A percentile compares a stretch with the other conserved stretches of the same genome.
phyloP scores from a whole-genome alignment of 306 rosid genomes.

The Hippophae rhamnoides region DNA sequence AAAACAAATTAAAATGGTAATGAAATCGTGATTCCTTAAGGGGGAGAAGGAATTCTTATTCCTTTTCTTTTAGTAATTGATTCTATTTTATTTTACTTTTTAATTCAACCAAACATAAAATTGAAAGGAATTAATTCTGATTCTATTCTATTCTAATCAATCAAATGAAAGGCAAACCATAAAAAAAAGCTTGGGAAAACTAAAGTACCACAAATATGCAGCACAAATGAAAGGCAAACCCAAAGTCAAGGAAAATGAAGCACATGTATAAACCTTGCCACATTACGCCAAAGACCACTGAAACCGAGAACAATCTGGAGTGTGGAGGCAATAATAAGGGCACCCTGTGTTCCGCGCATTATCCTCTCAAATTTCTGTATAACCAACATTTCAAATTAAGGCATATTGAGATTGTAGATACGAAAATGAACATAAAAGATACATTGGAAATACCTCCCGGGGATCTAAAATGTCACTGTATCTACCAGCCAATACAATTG shows the following conservation, averaged over 20 bases:
- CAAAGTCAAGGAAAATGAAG: background rate
- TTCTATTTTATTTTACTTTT: too few species aligned
- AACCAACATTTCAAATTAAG: slow-evolving; percentile 8
- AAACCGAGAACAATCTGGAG: slow-evolving; percentile 93
- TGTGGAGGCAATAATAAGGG: slow-evolving; percentile 92
- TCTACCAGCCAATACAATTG: slow-evolving; percentile 83
- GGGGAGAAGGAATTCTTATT: too few species aligned
- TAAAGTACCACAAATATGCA: background rate
- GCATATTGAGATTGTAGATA: background rate
- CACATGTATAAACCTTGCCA: slow-evolving; percentile 53
- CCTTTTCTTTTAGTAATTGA: too few species aligned
- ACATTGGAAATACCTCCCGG: slow-evolving; percentile 49
- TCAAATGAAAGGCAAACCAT: too few species aligned
- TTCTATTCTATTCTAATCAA: too few species aligned
- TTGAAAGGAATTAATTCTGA: too few species aligned
- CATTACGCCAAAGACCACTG: slow-evolving; percentile 98
- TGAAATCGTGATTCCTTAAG: too few species aligned
- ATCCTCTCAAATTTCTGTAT: slow-evolving; percentile 82
- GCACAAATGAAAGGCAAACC: slow-evolving; percentile 1
- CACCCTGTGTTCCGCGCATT: slow-evolving; percentile 94
- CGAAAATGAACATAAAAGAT: slow-evolving; percentile 6
- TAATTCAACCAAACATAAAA: too few species aligned
- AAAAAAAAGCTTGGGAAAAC: too few species aligned
- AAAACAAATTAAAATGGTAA: too few species aligned
- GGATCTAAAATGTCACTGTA: slow-evolving; percentile 74